Evolutionary conservation across 345 rosid species (phyloP).

Genomic region (Euphorbia peplus): DNA sequence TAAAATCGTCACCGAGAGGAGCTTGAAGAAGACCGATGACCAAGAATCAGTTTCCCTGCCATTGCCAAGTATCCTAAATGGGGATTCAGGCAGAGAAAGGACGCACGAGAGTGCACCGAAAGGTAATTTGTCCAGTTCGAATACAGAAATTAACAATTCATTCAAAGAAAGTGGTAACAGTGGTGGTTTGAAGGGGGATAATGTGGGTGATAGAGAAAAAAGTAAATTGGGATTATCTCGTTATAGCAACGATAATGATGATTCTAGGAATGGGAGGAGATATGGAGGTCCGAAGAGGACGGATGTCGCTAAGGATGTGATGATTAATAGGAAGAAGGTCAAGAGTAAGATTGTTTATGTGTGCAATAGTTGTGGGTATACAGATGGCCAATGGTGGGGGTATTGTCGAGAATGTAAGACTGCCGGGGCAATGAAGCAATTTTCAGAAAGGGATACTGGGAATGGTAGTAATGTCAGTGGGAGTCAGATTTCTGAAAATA

Average conservation of each 20-base stretch:
- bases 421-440: constrained; percentile 61
- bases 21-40: neutral
- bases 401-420: constrained; percentile 50
- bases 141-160: constrained; percentile 2
- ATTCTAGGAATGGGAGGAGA: constrained; percentile 15
- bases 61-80: neutral
- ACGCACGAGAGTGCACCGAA: neutral
- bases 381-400: constrained; percentile 96
- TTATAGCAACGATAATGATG: constrained; percentile 14
- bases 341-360: constrained; percentile 50
- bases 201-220: constrained; percentile 2
- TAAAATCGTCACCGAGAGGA: neutral
- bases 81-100: neutral
- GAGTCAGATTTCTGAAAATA: constrained; percentile 37
- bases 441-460: constrained; percentile 28
- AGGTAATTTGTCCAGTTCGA: neutral
- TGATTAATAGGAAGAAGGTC: constrained; percentile 44
- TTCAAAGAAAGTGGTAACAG: neutral
- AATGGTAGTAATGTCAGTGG: constrained; percentile 35
- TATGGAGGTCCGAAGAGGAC: constrained; percentile 9
- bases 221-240: constrained; percentile 13
- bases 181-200: constrained; percentile 3
- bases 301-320: constrained; percentile 16
- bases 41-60: constrained; percentile 8
- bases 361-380: constrained; percentile 64